Evolutionary conservation across 2,329 filamentous ascomycete genomes (phyloP).

Genomic region (Didymella lethalis): DNA sequence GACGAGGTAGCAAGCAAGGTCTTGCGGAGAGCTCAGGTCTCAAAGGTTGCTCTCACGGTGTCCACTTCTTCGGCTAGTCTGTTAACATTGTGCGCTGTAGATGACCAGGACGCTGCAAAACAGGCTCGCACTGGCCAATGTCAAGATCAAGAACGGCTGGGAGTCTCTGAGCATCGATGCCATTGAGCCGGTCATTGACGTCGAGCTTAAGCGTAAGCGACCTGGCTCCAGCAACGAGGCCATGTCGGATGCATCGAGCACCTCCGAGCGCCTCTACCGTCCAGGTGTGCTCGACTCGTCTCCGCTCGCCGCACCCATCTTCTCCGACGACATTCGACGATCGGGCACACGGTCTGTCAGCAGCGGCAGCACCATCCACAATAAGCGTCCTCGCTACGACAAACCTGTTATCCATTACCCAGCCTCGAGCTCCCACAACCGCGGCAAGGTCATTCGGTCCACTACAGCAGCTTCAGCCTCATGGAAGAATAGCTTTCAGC

Average conservation of each 20-base stretch:
- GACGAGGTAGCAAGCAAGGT: conserved; percentile 55
- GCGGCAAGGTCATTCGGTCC: conserved; percentile 67
- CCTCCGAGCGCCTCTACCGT: conserved; percentile 78
- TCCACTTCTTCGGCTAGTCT: conserved; percentile 14
- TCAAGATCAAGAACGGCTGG: conserved; percentile 97
- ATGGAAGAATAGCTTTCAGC: conserved; percentile 79
- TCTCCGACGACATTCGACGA: conserved; percentile 77
- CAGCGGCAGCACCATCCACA: conserved; percentile 51
- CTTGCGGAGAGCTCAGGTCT: conserved; percentile 54
- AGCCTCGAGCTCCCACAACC: conserved; percentile 66
- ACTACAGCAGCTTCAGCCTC: conserved; percentile 66
- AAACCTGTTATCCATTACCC: conserved; percentile 37
- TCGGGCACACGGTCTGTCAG: conserved; percentile 66
- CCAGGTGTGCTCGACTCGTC: conserved; percentile 79
- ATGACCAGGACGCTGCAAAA: conserved; percentile 93
- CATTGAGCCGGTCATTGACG: conserved; percentile 84
- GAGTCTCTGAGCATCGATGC: conserved; percentile 86
- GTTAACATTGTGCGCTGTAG: conserved; percentile 57
- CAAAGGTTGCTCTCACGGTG: conserved; percentile 47
- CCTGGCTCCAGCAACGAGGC: conserved; percentile 72
- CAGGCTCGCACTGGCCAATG: conserved; percentile 91
- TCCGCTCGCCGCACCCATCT: conserved; percentile 81
- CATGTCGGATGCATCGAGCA: conserved; percentile 84
- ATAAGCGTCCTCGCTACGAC: conserved; percentile 47
- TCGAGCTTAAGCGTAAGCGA: conserved; percentile 78